Evolutionary conservation across 2,329 filamentous ascomycete genomes (phyloP), one percentile per base, ranked within the genome.

Genomic region (Fusarium pseudograminearum): DNA sequence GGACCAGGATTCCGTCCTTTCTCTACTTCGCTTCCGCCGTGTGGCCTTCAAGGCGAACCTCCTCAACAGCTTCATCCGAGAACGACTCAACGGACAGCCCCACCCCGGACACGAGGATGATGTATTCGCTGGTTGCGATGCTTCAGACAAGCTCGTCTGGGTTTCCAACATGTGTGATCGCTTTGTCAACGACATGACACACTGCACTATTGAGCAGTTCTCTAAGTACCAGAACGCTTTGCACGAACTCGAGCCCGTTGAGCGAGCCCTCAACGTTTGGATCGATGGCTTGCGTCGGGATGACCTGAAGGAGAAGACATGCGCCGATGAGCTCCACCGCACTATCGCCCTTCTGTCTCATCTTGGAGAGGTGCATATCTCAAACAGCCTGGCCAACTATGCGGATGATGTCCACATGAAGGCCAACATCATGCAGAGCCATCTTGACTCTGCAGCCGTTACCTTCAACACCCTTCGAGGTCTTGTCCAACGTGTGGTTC

Each of bases 171-270:
- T 96, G 85, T 97, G 93, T 75, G 89, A 93, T 69, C 91, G 93
- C 38, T 96, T 98, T 73, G 89, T 92, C 77, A 91, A 89, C 64
- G 90, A 92, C 64, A 93, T 98, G 73, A 90, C 87, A 72, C 89
- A 89, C 72, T 97, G 93, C 79, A 90, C 91, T 4, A 84, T 92
- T 2, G 89, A 93, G 48, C 88, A 93, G 61, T 98, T 98, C 78
- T 86, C 87, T 46, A 89, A 85, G 69, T 96, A 93, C 72, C 91
- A 93, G 73, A 90, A 91, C 42, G 92, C 94, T 4, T 80, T 96
- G 61, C 93, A 93, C 73, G 96, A 98, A 78, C 84, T 98, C 52
- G 93, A 97, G 77, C 93, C 94, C 1, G 93, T 98, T 14, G 96
- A 99, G 81, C 88, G 94, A 60, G 92, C 93, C 0, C 81, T 98